phyloP scores from a whole-genome alignment of 306 rosid species.

The Cicer cuneatum region DNA sequence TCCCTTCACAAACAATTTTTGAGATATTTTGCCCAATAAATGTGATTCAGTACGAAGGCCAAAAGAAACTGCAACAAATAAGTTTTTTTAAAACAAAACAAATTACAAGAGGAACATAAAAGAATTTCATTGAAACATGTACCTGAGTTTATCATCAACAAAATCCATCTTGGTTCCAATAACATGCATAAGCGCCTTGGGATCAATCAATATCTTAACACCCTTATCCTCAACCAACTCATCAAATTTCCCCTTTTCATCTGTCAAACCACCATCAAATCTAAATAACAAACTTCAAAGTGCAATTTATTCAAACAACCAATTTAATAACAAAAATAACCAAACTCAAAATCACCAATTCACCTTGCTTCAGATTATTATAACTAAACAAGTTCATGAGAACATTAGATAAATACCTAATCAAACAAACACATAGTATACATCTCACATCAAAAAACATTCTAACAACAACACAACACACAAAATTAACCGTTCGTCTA shows the following conservation, averaged over 20 bases:
- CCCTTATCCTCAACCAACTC: constrained; percentile 92
- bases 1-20: neutral
- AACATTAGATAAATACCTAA: constrained; percentile 1
- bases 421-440: neutral
- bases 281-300: constrained; percentile 8
- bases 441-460: neutral
- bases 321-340: no score
- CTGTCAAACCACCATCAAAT: constrained; percentile 52
- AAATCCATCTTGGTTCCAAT: constrained; percentile 98
- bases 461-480: neutral
- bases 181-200: constrained; percentile 97
- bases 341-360: neutral
- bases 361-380: neutral
- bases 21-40: neutral
- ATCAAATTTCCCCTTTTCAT: constrained; percentile 91
- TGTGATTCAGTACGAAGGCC: neutral
- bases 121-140: constrained; percentile 17
- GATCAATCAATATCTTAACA: constrained; percentile 88
- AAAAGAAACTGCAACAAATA: neutral
- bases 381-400: neutral
- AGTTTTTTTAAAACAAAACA: neutral
- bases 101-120: neutral
- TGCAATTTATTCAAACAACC: neutral
- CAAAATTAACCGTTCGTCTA: neutral
- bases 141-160: constrained; percentile 94